A percentile compares a stretch with the other conserved stretches of the same genome.
phyloP scores from a whole-genome alignment of 495 filamentous ascomycete genomes.

The Aspergillus biplanus region DNA sequence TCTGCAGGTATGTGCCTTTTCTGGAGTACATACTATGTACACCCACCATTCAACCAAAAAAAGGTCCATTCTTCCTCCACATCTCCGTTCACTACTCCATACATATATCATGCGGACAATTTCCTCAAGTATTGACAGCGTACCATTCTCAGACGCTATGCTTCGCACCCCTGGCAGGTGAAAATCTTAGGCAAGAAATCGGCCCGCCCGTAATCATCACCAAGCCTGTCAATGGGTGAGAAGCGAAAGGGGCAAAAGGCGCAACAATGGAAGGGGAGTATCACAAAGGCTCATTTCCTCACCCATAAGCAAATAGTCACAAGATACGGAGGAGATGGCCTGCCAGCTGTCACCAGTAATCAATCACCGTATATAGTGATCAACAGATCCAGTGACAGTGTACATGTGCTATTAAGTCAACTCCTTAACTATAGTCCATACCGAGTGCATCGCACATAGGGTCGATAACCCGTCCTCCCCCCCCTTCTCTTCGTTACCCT shows the following conservation, averaged over 20 bases:
- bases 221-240: not conserved
- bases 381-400: constrained; percentile 16
- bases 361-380: constrained; percentile 13
- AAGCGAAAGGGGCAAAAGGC: not conserved
- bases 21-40: constrained; percentile 4
- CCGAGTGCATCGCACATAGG: not conserved
- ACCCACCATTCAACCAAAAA: not conserved
- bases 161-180: constrained; percentile 1
- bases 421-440: not conserved
- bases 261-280: constrained; percentile 18
- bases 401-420: constrained; percentile 7
- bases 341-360: constrained; percentile 34
- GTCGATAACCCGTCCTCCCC: constrained; percentile 12
- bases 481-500: constrained; percentile 4
- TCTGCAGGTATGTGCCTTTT: constrained; percentile 17
- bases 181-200: not conserved
- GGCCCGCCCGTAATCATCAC: not conserved
- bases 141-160: not conserved
- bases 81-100: not conserved
- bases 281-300: constrained; percentile 20
- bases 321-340: constrained; percentile 17
- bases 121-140: not conserved
- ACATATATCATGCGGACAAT: constrained; percentile 15
- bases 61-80: constrained; percentile 3
- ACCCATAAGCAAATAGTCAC: constrained; percentile 25